Base-by-base conservation (phyloP, 805 yeast genomes). In the Debaryomyces maramus region DNA sequence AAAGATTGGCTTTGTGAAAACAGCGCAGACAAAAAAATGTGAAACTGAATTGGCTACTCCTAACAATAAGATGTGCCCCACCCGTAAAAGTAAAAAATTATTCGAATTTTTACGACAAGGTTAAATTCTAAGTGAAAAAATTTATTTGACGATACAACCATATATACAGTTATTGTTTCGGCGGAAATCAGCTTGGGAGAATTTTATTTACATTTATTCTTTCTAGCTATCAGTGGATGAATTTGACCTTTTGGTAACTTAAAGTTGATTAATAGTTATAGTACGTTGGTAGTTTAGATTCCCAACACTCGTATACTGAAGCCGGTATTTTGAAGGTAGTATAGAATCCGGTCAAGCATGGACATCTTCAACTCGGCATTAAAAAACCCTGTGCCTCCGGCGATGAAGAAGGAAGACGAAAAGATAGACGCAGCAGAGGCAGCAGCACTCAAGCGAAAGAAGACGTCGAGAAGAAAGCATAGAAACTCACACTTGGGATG, bases 401-500 rank as follows among this genome's bases (percentile, higher is more conserved):
- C 17, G 22, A 54, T 42, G 43, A 60, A 52, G 53, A 58, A 32
- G 55, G 63, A 8, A 50, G 39, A 18, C 43, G 43, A 33, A 39
- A 44, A 17, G 41, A 38, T 31, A 36, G 36, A 33, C 7, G 36
- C 33, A 9, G 14, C 19, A 26, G 23, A 9, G 20, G 45, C 24
- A 20, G 36, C 30, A 11, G 28, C 39, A 30, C 40, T 20, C 37
- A 44, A 20, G 36, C 51, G 52, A 37, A 67, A 63, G 56, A 71
- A 70, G 54, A 67, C 64, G 53, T 67, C 76, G 6, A 65, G 87
- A 51, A 67, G 84, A 50, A 72, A 75, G 43, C 88, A 83, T 58
- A 67, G 82, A 42, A 83, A 83, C 61, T 81, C 87, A 5, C 88
- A 83, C 52, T 55, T 77, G 38, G 91, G 93, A n/a, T 85, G 93